Evolutionary conservation across 495 filamentous ascomycete species (phyloP).

Genomic region (Parathielavia hyrcaniae): DNA sequence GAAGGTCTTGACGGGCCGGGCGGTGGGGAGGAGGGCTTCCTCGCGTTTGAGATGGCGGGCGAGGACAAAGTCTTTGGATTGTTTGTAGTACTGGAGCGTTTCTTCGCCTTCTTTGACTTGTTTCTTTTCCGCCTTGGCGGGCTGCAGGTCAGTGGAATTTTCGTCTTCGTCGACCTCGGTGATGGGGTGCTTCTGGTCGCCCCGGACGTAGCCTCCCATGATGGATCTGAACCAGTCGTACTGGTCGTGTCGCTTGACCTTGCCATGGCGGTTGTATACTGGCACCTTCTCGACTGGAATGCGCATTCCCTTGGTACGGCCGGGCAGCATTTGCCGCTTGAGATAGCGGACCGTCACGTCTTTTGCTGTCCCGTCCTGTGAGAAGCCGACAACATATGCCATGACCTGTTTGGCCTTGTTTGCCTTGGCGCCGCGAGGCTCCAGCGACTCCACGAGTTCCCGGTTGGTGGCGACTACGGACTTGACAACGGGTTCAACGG

Average conservation of each 20-base stretch:
- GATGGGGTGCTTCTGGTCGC: conserved; percentile 42
- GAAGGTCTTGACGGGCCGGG: conserved; percentile 69
- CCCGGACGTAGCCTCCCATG: conserved; percentile 66
- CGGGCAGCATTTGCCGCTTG: conserved; percentile 73
- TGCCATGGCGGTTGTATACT: conserved; percentile 63
- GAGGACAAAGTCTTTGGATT: conserved; percentile 77
- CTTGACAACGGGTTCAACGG: conserved; percentile 69
- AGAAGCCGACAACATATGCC: conserved; percentile 84
- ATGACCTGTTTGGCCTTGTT: conserved; percentile 85
- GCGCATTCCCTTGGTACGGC: conserved; percentile 82
- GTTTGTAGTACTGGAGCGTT: conserved; percentile 78
- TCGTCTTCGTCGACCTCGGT: conserved; percentile 72
- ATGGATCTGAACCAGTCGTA: conserved; percentile 82
- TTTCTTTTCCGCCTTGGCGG: conserved; percentile 63
- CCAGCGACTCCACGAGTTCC: conserved; percentile 68
- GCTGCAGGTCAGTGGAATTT: conserved; percentile 65
- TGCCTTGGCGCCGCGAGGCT: conserved; percentile 73
- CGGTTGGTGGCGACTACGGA: conserved; percentile 59
- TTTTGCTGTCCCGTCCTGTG: conserved; percentile 80
- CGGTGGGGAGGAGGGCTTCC: conserved; percentile 70
- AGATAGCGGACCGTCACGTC: conserved; percentile 93
- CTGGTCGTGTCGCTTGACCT: conserved; percentile 61
- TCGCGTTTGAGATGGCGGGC: conserved; percentile 86
- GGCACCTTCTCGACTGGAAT: conserved; percentile 71
- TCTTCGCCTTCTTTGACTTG: conserved; percentile 67